These are phyloP conservation scores for Kwoniella bestiolae DNA, from an alignment of 768 basidiomycete genomes.

Conservation along the genomic window DNA sequence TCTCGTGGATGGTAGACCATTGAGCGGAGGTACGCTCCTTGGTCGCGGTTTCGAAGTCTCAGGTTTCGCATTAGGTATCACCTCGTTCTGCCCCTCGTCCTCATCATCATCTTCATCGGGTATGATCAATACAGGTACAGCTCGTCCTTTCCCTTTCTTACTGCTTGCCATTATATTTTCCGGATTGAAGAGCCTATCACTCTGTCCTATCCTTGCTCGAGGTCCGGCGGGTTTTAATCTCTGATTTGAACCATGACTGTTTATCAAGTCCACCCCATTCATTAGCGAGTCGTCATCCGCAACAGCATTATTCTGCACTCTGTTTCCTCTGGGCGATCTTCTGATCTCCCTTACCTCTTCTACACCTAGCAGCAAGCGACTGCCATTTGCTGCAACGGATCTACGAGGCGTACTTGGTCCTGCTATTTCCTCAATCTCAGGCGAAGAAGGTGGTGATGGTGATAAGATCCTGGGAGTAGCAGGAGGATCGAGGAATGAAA, in stretches of 20 bases:
- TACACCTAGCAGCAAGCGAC: not conserved
- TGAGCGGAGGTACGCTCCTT: no score
- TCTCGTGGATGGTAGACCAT: no score
- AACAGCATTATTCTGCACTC: not conserved
- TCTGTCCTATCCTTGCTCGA: not conserved
- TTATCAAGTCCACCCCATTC: constrained; percentile 6
- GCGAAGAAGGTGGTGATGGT: constrained; percentile 19
- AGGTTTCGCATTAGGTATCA: not conserved
- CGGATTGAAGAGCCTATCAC: not conserved
- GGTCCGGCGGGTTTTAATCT: not conserved
- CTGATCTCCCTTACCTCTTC: constrained; percentile 6
- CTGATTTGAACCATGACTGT: not conserved
- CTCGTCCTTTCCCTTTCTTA: constrained; percentile 4
- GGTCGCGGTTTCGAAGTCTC: not conserved
- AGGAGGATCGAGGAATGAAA: constrained; percentile 8
- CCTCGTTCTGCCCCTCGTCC: not conserved
- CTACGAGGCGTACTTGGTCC: constrained; percentile 2
- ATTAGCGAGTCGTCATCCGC: not conserved
- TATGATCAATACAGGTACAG: not conserved
- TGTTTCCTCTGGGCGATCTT: constrained; percentile 17
- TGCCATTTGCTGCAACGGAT: not conserved
- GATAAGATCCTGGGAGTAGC: constrained; percentile 1
- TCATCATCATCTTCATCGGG: not conserved
- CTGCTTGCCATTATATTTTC: not conserved
- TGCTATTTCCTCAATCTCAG: not conserved